These are phyloP conservation scores for Castanopsis chinensis DNA, from an alignment of 306 rosid species.

Conservation along the genomic window DNA sequence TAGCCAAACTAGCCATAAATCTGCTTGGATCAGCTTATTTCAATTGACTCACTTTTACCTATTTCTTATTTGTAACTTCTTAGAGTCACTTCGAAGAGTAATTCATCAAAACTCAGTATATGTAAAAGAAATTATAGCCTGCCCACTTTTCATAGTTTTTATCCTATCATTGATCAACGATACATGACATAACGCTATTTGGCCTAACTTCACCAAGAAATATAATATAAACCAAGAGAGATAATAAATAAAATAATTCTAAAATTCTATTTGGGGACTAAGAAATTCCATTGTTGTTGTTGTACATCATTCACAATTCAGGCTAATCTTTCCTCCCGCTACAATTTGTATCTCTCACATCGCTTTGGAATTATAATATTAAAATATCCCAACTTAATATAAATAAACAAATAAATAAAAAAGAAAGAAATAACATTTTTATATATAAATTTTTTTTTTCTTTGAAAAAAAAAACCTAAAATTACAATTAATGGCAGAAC, in stretches of 20 bases:
- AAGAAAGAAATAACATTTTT: neutral
- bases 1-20: too few relatives aligned
- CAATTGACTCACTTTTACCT: too few relatives aligned
- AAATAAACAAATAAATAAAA: neutral
- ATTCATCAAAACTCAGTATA: too few relatives aligned
- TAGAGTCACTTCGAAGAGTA: too few relatives aligned
- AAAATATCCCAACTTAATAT: neutral
- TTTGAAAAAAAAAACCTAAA: conserved; percentile 8
- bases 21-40: too few relatives aligned
- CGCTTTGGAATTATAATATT: neutral
- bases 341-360: neutral
- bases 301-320: neutral
- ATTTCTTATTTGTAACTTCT: too few relatives aligned
- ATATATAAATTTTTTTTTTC: neutral
- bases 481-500: conserved; percentile 3
- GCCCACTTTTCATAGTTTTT: too few relatives aligned
- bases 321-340: too few relatives aligned
- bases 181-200: too few relatives aligned
- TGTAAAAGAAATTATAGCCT: too few relatives aligned
- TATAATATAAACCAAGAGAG: neutral
- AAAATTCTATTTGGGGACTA: conserved; percentile 17
- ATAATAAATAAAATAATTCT: conserved; percentile 8
- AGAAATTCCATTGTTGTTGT: neutral
- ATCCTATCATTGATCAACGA: too few relatives aligned
- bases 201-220: neutral